These are phyloP conservation scores for Leucogyrophana mollusca DNA, from an alignment of 768 basidiomycete species.

Conservation along the genomic window DNA sequence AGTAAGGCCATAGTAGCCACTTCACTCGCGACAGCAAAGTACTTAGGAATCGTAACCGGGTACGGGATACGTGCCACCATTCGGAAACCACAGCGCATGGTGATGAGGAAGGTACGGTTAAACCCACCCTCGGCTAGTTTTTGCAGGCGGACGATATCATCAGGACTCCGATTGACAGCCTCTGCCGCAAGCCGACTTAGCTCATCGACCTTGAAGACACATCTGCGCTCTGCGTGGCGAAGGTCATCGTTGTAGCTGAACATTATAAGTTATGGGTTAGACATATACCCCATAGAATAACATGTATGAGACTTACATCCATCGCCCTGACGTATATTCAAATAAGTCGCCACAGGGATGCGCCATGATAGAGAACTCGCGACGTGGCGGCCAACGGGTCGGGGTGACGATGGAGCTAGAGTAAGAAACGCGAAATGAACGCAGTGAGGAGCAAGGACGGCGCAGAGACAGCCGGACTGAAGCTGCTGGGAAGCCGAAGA, in stretches of 20 bases:
- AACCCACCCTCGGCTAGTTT: constrained; percentile 42
- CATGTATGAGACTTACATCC: constrained; percentile 39
- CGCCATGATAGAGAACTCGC: constrained; percentile 24
- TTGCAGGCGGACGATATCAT: constrained; percentile 31
- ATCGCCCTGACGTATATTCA: constrained; percentile 41
- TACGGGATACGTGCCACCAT: constrained; percentile 15
- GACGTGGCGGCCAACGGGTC: too few species aligned
- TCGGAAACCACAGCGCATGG: constrained; percentile 18
- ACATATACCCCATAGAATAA: constrained; percentile 23
- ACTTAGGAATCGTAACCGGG: constrained; percentile 21
- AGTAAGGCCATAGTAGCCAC: constrained; percentile 26
- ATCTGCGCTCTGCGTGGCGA: constrained; percentile 45
- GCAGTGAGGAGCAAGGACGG: constrained; percentile 20
- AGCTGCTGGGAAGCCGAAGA: constrained; percentile 27
- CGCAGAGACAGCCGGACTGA: constrained; percentile 9
- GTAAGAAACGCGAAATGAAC: constrained; percentile 16
- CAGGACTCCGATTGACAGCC: constrained; percentile 34
- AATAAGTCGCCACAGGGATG: constrained; percentile 34
- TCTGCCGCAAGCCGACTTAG: constrained; percentile 41
- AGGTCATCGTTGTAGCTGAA: constrained; percentile 41
- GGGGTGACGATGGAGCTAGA: constrained; percentile 17
- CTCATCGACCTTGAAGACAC: constrained; percentile 38
- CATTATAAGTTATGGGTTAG: constrained; percentile 22
- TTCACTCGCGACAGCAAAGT: constrained; percentile 26
- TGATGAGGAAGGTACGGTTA: constrained; percentile 28